phyloP scores from a whole-genome alignment of 352 stramenopile species.

The Globisporangium spinosum region DNA sequence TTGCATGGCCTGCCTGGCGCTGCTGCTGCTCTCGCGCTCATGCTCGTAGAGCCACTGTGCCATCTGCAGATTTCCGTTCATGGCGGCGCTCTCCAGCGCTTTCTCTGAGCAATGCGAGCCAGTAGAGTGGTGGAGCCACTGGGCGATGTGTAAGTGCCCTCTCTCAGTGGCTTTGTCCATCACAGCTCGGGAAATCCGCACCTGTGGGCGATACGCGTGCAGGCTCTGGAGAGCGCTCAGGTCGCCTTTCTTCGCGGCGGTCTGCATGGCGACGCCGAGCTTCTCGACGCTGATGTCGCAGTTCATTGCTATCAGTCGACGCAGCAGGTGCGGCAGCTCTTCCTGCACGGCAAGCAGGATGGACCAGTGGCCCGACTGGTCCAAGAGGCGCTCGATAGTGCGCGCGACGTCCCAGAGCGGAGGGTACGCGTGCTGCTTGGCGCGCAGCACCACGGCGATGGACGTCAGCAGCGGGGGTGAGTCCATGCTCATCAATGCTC shows the following conservation, averaged over 20 bases:
- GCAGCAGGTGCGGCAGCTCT: conserved; percentile 12
- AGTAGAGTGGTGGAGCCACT: conserved; percentile 5
- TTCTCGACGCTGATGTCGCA: conserved; percentile 7
- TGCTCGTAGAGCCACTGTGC: conserved; percentile 11
- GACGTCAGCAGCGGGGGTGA: neutral
- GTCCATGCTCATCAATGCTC: neutral
- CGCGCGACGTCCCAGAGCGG: conserved; percentile 1
- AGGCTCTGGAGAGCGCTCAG: conserved; percentile 5
- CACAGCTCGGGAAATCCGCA: neutral
- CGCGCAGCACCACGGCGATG: conserved; percentile 8
- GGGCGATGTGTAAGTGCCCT: neutral
- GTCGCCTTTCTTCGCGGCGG: conserved; percentile 9
- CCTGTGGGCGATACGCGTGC: conserved; percentile 6
- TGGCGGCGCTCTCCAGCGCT: conserved; percentile 4
- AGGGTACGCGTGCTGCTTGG: conserved; percentile 9
- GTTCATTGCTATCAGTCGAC: neutral
- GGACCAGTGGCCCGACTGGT: conserved; percentile 18
- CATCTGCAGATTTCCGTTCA: conserved; percentile 7
- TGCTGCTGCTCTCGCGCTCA: neutral
- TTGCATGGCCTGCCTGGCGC: conserved; percentile 1
- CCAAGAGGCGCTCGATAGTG: conserved; percentile 8
- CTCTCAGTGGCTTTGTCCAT: conserved; percentile 8
- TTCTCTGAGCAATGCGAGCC: conserved; percentile 1
- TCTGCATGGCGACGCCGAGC: conserved; percentile 10
- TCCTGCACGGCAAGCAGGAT: conserved; percentile 6